phyloP scores from a whole-genome alignment of 2,329 filamentous ascomycete genomes.

The Cladosporium sp. region DNA sequence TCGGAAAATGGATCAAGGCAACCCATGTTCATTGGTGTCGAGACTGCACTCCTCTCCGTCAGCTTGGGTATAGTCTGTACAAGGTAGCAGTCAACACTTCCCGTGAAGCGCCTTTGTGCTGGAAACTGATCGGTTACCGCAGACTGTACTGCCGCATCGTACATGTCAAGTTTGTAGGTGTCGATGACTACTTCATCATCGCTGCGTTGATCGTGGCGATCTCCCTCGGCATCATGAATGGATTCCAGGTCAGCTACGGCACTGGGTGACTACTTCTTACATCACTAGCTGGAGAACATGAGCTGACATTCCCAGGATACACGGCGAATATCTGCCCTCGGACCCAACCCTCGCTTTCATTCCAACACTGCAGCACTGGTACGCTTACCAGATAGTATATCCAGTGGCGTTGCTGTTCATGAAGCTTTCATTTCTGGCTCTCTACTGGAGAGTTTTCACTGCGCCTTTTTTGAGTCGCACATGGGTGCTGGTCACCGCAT shows the following conservation, averaged over 20 bases:
- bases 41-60: background rate
- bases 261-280: background rate
- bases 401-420: background rate
- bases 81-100: too few relatives aligned
- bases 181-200: background rate
- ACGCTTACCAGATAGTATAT: background rate
- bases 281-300: background rate
- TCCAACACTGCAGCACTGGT: background rate
- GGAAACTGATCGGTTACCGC: background rate
- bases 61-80: background rate
- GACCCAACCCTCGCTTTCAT: background rate
- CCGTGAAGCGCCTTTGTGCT: too few relatives aligned
- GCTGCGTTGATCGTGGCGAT: background rate
- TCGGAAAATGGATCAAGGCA: background rate
- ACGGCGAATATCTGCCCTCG: background rate
- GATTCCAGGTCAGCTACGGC: background rate
- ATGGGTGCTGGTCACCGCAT: background rate
- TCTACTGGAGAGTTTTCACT: background rate
- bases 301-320: background rate
- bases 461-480: background rate
- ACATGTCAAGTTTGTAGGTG: background rate
- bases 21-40: background rate
- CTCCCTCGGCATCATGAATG: background rate
- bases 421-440: background rate
- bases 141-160: background rate